Evolutionary conservation across 192 early-diverging fungal species (phyloP), one percentile per base, ranked within the genome.

Genomic region (Entophlyctis helioformis): DNA sequence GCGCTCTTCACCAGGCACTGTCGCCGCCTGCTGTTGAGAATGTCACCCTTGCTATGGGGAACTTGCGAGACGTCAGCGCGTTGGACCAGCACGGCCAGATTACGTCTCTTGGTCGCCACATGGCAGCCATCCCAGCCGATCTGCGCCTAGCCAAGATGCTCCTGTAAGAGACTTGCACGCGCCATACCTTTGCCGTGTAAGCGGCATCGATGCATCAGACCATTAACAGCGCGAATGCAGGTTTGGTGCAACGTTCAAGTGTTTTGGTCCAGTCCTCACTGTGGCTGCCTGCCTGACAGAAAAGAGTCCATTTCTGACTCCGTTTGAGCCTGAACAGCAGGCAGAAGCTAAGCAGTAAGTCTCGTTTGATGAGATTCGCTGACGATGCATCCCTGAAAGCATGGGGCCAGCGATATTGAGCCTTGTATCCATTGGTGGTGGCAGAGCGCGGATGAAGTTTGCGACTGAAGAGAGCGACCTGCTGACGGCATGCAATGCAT

Each of bases 401-500:
- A 9, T n/a, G n/a, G n/a, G 9, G 46, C 44, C 31, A 45, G 11
- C 11, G 11, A 20, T 23, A 32, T 1, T n/a, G 44, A 45, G 1
- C 11, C 9, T 22, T 18, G 7, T 39, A 18, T n/a, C n/a, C n/a
- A n/a, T n/a, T n/a, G 23, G 25, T 2, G 19, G 21, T 35, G 36
- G 2, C 23, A 68, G 53, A 20, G 75, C 67, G 20, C 48, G 72
- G 28, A 48, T 54, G 40, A 36, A 42, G 23, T 78, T 70, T 31
- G 32, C 60, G 6, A 51, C 34, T 26, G 68, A 60, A 3, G 64
- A 62, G 11, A 80, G 80, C 54, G 84, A 86, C 52, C 79, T 72
- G 71, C 54, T 86, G 12, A 81, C 80, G 0, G 82, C 79, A 33
- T 37, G 67, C 39, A 42, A 49, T 0, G 75, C 78, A 7, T 80